Base-by-base conservation (phyloP, 1,284 basidiomycete species). In the Irpex lacteus region DNA sequence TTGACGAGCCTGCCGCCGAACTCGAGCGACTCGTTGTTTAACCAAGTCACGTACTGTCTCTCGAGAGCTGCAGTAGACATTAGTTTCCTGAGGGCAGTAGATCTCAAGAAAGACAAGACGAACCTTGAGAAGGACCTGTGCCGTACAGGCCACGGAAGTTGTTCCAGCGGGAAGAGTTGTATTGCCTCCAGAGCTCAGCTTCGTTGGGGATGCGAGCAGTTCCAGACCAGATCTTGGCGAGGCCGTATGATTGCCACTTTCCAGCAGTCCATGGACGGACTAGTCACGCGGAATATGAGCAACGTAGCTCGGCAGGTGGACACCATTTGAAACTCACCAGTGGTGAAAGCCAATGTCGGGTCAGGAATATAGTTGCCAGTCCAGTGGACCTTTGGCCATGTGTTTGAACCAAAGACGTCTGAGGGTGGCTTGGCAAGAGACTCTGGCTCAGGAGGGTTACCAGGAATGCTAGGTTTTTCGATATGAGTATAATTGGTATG, bases 31-130 rank as follows among this genome's bases (percentile, higher is more conserved):
- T 74, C 72, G 64, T 72, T 74, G 62, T 74, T 74, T 15, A 74
- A 60, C 72, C 72, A 74, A 1, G 71, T 68, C n/a, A 74, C 71
- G 40, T 68, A 72, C 62, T 74, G 72, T 4, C 71, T 68, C 54
- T 67, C 66, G 15, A 72, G 53, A 34, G 72, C 71, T 67, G 26
- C 18, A 56, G 37, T 4, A 11, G 1, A 53, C 9, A 40, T 36
- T 4, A 59, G 13, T n/a, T 9, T 47, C 44, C 4, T 18, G 18
- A 36, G 34, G 5, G 18, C 15, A 18, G 34, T 32, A n/a, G 2
- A 44, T 44, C 13, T 40, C 18, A 8, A 52, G 26, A 11, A 37
- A 34, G 26, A 8, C n/a, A 34, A 11, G 7, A 13, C 26, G 37
- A 26, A 64, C 63, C 63, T 64, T 74, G 70, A 18, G 69, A 65